Percentiles rank a stretch among this genome's conserved stretches.
These are phyloP conservation scores for Cercophora samala DNA, from an alignment of 495 filamentous ascomycete genomes.

Conservation along the genomic window DNA sequence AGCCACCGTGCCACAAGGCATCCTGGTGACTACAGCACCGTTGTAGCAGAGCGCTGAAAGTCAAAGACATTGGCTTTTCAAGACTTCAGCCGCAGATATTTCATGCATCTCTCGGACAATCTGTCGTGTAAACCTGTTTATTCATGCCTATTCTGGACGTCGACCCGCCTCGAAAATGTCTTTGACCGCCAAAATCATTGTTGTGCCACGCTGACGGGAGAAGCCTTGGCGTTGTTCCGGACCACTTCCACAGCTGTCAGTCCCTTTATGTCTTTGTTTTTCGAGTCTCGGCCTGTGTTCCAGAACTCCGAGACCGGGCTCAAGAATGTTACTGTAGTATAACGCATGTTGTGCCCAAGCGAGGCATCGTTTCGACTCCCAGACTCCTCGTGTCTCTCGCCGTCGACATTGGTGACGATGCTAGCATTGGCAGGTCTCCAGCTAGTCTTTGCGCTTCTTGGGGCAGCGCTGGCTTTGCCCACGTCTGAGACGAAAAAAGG, in stretches of 20 bases:
- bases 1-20: not conserved
- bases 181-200: not conserved
- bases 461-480: not conserved
- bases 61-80: not conserved
- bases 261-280: not conserved
- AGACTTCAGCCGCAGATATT: not conserved
- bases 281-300: not conserved
- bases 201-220: slow-evolving; percentile 1
- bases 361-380: not conserved
- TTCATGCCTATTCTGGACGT: not conserved
- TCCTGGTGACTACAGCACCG: not conserved
- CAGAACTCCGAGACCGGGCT: not conserved
- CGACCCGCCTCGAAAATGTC: not conserved
- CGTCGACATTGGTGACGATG: not conserved
- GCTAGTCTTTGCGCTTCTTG: not conserved
- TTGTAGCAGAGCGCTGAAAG: not conserved
- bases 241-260: not conserved
- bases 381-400: not conserved
- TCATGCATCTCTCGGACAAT: not conserved
- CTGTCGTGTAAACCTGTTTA: not conserved
- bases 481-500: not conserved
- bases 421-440: not conserved
- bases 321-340: not conserved
- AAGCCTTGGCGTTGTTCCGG: not conserved
- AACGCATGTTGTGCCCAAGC: not conserved